Conservation (phyloP, 2,329 filamentous ascomycete species). For the Diaporthe longicolla region DNA sequence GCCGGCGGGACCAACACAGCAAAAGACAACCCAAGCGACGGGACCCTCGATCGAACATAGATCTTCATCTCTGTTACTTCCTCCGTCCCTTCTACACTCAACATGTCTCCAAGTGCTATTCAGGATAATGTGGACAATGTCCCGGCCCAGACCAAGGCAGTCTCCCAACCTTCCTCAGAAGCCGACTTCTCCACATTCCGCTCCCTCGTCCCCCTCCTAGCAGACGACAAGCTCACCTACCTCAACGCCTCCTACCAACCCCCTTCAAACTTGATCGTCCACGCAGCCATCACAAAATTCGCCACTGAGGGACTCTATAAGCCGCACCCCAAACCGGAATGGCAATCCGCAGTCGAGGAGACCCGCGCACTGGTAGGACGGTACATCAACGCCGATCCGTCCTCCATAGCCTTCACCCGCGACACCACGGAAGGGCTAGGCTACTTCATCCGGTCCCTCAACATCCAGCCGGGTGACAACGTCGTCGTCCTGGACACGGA, state of each 20-base stretch:
- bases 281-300: conserved; percentile 49
- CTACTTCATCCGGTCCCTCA: conserved; percentile 47
- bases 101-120: conserved; percentile 3
- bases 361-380: conserved; percentile 46
- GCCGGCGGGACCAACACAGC: background rate
- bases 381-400: conserved; percentile 49
- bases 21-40: no score
- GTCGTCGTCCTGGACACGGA: conserved; percentile 52
- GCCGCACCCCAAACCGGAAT: conserved; percentile 46
- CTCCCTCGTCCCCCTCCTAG: conserved; percentile 45
- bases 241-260: conserved; percentile 52
- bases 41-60: background rate
- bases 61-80: no score
- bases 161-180: conserved; percentile 4
- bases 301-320: conserved; percentile 47
- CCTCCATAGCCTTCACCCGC: conserved; percentile 49
- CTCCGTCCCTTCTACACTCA: background rate
- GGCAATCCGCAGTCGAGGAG: conserved; percentile 46
- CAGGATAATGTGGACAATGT: background rate
- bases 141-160: background rate
- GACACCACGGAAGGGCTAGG: conserved; percentile 53
- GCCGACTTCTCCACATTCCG: conserved; percentile 44
- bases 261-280: conserved; percentile 51
- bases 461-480: conserved; percentile 50
- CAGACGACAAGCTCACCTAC: conserved; percentile 44